Percentiles rank a stretch among this genome's conserved stretches.
Conservation (phyloP, 225 moss, liverwort and hornwort species). For the Physcomitrium patens region DNA sequence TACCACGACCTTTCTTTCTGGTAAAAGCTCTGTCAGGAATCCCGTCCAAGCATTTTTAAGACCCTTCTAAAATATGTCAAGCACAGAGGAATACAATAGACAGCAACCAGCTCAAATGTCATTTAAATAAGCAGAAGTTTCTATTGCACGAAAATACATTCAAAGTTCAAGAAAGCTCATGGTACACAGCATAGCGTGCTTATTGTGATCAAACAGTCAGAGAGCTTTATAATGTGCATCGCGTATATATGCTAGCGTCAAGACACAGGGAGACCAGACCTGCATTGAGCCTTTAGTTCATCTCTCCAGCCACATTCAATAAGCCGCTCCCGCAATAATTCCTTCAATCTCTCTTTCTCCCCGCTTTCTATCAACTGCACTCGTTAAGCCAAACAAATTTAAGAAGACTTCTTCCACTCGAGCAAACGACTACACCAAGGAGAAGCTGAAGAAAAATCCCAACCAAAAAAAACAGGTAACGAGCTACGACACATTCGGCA, state of each 20-base stretch:
- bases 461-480: slow-evolving; percentile 35
- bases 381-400: slow-evolving; percentile 36
- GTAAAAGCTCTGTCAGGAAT: slow-evolving; percentile 73
- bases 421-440: slow-evolving; percentile 36
- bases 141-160: background rate
- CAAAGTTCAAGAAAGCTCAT: background rate
- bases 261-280: slow-evolving; percentile 36
- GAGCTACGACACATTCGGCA: slow-evolving; percentile 39
- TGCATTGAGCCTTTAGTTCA: slow-evolving; percentile 97
- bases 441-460: slow-evolving; percentile 39
- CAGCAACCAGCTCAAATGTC: slow-evolving; percentile 3
- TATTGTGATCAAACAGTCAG: background rate
- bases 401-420: slow-evolving; percentile 19
- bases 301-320: slow-evolving; percentile 99
- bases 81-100: background rate
- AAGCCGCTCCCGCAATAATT: slow-evolving; percentile 90
- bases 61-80: background rate
- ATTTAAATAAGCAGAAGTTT: background rate
- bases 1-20: slow-evolving; percentile 89
- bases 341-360: slow-evolving; percentile 97
- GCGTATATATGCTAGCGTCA: background rate
- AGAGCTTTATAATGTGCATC: background rate
- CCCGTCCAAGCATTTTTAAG: slow-evolving; percentile 32
- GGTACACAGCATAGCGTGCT: background rate
- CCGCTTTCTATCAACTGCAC: slow-evolving; percentile 96